A percentile compares a stretch with the other conserved stretches of the same genome.
These are phyloP conservation scores for Penicillium griseofulvum DNA, from an alignment of 2,329 filamentous ascomycete species.

Conservation along the genomic window DNA sequence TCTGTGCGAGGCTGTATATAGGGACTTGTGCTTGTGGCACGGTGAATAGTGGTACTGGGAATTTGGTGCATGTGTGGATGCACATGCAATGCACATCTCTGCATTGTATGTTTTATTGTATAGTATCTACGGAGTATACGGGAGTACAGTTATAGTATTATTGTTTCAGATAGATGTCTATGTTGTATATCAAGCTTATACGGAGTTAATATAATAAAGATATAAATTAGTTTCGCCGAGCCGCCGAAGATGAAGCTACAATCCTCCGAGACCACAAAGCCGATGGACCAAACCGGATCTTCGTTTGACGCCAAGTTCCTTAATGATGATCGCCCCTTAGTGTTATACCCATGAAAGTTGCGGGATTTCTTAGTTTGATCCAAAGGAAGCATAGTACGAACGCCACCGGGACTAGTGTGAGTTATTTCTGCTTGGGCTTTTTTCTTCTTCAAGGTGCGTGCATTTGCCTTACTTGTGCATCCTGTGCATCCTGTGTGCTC, in stretches of 20 bases:
- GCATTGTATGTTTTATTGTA: not conserved
- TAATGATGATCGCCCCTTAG: slow-evolving; percentile 8
- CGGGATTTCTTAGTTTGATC: slow-evolving; percentile 10
- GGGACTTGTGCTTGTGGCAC: slow-evolving; percentile 1
- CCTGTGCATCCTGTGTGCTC: not conserved
- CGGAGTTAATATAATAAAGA: no score
- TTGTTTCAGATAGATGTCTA: not conserved
- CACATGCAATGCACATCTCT: not conserved
- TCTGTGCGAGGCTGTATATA: slow-evolving; percentile 5
- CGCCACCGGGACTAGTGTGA: slow-evolving; percentile 8
- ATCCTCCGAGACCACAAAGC: not conserved
- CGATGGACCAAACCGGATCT: slow-evolving; percentile 10
- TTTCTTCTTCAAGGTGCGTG: slow-evolving; percentile 1
- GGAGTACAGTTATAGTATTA: no score
- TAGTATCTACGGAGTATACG: no score
- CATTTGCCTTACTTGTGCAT: slow-evolving; percentile 1
- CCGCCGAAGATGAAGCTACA: not conserved
- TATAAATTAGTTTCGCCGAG: not conserved
- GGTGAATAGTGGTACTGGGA: not conserved
- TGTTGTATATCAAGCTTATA: no score
- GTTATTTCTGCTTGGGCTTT: not conserved
- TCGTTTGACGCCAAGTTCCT: not conserved
- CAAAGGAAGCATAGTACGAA: not conserved
- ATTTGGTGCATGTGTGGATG: not conserved
- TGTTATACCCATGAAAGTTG: slow-evolving; percentile 7